Percentiles rank a stretch among this genome's conserved stretches.
Evolutionary conservation across 352 stramenopile genomes (phyloP).

Genomic region (Globisporangium abappressorium): DNA sequence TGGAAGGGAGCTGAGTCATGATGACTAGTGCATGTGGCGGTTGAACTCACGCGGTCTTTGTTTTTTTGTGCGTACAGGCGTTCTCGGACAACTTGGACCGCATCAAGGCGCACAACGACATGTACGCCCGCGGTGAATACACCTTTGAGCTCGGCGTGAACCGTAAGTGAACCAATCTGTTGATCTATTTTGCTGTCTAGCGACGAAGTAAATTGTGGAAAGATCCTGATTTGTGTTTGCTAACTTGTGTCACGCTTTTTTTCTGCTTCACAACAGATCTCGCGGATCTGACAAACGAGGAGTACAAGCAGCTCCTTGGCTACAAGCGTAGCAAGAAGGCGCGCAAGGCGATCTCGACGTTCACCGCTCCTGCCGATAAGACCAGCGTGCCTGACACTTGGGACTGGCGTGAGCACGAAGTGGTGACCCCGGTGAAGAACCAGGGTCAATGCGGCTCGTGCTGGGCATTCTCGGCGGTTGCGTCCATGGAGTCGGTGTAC

Average conservation of each 20-base stretch:
- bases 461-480: conserved; percentile 92
- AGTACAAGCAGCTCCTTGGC: conserved; percentile 38
- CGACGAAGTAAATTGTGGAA: background rate
- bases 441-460: conserved; percentile 95
- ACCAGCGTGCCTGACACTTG: conserved; percentile 26
- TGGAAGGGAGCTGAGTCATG: background rate
- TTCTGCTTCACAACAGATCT: conserved; percentile 19
- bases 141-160: conserved; percentile 54
- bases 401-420: conserved; percentile 53
- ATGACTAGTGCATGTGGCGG: background rate
- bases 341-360: conserved; percentile 13
- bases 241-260: background rate
- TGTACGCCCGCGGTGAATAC: conserved; percentile 39
- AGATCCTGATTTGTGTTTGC: background rate
- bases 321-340: conserved; percentile 28
- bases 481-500: conserved; percentile 30
- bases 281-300: conserved; percentile 37
- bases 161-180: conserved; percentile 8
- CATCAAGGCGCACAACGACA: conserved; percentile 49
- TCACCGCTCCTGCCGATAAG: conserved; percentile 15
- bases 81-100: conserved; percentile 51
- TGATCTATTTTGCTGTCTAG: background rate
- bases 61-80: conserved; percentile 14
- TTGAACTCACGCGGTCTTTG: background rate
- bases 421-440: conserved; percentile 91